These are phyloP conservation scores for Nannochloropsis gaditana DNA, from an alignment of 108 stramenopile species.

Conservation along the genomic window DNA sequence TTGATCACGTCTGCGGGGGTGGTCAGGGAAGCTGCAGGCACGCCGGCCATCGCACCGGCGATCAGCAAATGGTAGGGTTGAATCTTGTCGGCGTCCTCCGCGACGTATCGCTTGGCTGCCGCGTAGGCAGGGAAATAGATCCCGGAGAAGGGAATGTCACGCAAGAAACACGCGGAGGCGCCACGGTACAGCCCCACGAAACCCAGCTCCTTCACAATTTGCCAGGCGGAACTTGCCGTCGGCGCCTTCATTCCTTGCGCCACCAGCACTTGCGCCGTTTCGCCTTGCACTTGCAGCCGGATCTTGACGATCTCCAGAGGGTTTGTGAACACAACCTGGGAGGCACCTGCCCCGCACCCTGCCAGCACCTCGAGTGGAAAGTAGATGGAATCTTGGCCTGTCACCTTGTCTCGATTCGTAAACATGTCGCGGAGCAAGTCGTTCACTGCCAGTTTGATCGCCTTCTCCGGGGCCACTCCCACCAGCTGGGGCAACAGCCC, in stretches of 20 bases:
- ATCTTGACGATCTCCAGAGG: slow-evolving; percentile 51
- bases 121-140: slow-evolving; percentile 52
- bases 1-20: slow-evolving; percentile 62
- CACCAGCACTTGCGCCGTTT: neutral
- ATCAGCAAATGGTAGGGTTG: slow-evolving; percentile 37
- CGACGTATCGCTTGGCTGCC: slow-evolving; percentile 39
- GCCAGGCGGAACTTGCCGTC: slow-evolving; percentile 20
- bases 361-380: slow-evolving; percentile 47
- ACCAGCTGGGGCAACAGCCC: slow-evolving; percentile 57
- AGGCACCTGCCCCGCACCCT: slow-evolving; percentile 40
- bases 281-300: slow-evolving; percentile 49
- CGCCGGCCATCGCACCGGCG: slow-evolving; percentile 56
- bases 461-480: slow-evolving; percentile 60
- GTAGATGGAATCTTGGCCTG: slow-evolving; percentile 32
- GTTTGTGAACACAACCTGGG: slow-evolving; percentile 41
- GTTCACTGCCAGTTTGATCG: slow-evolving; percentile 49
- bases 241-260: slow-evolving; percentile 30
- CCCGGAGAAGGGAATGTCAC: slow-evolving; percentile 47
- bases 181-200: slow-evolving; percentile 46
- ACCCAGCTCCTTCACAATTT: slow-evolving; percentile 37
- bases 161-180: slow-evolving; percentile 37
- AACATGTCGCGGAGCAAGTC: slow-evolving; percentile 34
- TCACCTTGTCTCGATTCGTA: slow-evolving; percentile 34
- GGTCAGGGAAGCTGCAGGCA: slow-evolving; percentile 50
- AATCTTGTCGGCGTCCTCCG: slow-evolving; percentile 25